Conservation (phyloP, 2,329 filamentous ascomycete genomes). For the Chaetomium globosum region DNA sequence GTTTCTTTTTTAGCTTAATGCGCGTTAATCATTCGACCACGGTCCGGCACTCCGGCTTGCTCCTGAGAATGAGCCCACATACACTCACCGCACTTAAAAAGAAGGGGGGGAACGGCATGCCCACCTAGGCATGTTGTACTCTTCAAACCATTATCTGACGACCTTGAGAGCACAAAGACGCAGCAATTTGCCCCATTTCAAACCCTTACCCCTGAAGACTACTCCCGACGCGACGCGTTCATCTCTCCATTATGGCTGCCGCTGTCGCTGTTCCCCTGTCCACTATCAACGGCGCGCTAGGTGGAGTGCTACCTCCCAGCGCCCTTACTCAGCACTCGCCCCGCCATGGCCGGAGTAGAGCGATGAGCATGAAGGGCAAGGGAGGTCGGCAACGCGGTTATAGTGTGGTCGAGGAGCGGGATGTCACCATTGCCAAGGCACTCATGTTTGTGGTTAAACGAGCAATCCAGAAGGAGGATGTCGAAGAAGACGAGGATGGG, state of each 20-base stretch:
- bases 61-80: not conserved
- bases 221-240: not conserved
- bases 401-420: conserved; percentile 47
- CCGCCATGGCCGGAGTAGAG: conserved; percentile 46
- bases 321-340: conserved; percentile 42
- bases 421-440: conserved; percentile 47
- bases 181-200: not conserved
- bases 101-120: not conserved
- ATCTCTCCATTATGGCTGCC: conserved; percentile 39
- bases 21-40: conserved; percentile 3
- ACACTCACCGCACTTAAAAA: conserved; percentile 1
- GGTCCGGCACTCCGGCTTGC: conserved; percentile 1
- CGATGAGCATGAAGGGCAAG: conserved; percentile 47
- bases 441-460: conserved; percentile 48
- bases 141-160: not conserved
- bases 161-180: not conserved
- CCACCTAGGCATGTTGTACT: no score
- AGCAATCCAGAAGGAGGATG: conserved; percentile 43
- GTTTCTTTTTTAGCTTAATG: not conserved
- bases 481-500: conserved; percentile 42
- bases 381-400: conserved; percentile 44
- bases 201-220: not conserved
- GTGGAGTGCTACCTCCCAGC: conserved; percentile 44
- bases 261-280: conserved; percentile 44
- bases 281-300: conserved; percentile 42